Percentiles rank a stretch among this genome's conserved stretches.
Conservation (phyloP, 352 stramenopile genomes). For the Pythium monospermum region DNA sequence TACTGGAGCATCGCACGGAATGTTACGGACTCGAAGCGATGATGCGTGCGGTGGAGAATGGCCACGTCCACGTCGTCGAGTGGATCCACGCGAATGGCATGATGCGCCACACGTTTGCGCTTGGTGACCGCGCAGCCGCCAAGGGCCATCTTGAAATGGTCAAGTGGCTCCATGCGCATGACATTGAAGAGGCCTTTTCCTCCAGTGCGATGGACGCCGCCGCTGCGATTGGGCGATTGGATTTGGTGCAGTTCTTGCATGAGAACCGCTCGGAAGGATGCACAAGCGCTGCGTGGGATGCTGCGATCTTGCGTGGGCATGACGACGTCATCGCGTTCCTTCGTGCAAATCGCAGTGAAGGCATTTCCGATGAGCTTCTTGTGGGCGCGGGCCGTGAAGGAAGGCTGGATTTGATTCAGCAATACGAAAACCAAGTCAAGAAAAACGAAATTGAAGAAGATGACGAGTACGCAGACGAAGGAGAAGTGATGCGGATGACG, state of each 20-base stretch:
- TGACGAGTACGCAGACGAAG: neutral
- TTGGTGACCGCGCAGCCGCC: constrained; percentile 16
- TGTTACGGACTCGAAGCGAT: constrained; percentile 20
- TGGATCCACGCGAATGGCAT: constrained; percentile 12
- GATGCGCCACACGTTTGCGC: constrained; percentile 9
- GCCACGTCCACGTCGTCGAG: constrained; percentile 20
- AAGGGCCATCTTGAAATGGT: constrained; percentile 25
- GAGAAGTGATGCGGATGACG: constrained; percentile 15
- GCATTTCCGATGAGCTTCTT: constrained; percentile 20
- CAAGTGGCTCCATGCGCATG: constrained; percentile 20
- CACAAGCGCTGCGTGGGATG: constrained; percentile 10
- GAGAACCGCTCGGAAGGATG: constrained; percentile 23
- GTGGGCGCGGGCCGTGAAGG: constrained; percentile 12
- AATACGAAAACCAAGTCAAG: constrained; percentile 21
- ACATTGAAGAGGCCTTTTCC: constrained; percentile 16
- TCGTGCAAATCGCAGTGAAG: constrained; percentile 14
- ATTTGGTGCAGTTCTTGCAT: constrained; percentile 22
- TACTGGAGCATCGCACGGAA: constrained; percentile 14
- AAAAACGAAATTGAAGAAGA: constrained; percentile 22
- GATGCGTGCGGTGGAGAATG: constrained; percentile 16
- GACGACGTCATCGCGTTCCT: constrained; percentile 20
- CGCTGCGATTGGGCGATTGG: constrained; percentile 14
- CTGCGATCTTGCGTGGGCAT: constrained; percentile 21
- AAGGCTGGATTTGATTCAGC: constrained; percentile 20
- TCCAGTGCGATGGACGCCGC: constrained; percentile 17